These are phyloP conservation scores for Coemansia sp. DNA, from an alignment of 192 early-diverging fungal species.

Conservation along the genomic window DNA sequence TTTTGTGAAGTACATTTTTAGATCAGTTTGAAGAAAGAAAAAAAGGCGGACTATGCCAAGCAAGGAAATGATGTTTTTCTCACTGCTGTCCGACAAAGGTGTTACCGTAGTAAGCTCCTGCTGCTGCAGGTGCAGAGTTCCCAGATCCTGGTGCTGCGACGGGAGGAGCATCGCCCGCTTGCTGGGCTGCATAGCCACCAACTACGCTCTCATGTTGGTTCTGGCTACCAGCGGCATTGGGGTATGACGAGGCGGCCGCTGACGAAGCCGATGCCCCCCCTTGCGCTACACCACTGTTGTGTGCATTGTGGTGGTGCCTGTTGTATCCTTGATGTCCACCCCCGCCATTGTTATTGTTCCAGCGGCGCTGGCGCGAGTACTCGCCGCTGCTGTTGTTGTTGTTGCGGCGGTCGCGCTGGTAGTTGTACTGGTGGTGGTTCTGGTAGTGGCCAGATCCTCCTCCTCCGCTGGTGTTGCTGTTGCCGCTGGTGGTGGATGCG, in stretches of 20 bases:
- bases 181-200: not conserved
- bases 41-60: too few relatives aligned
- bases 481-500: not conserved
- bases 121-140: not conserved
- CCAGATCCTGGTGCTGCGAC: not conserved
- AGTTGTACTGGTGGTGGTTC: conserved; percentile 18
- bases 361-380: conserved; percentile 40
- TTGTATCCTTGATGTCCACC: conserved; percentile 11
- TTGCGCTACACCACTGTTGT: not conserved
- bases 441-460: conserved; percentile 36
- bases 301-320: conserved; percentile 14
- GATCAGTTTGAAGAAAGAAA: too few relatives aligned
- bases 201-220: not conserved
- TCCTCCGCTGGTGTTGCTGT: conserved; percentile 25
- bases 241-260: conserved; percentile 6
- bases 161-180: not conserved
- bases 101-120: not conserved
- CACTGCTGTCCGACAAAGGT: conserved; percentile 8
- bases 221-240: not conserved
- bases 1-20: too few relatives aligned
- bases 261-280: not conserved
- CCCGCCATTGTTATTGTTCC: conserved; percentile 21
- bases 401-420: conserved; percentile 32
- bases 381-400: conserved; percentile 19
- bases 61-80: too few relatives aligned